Evolutionary conservation across 2,329 filamentous ascomycete genomes (phyloP).

Genomic region (Aquanectria penicillioides): DNA sequence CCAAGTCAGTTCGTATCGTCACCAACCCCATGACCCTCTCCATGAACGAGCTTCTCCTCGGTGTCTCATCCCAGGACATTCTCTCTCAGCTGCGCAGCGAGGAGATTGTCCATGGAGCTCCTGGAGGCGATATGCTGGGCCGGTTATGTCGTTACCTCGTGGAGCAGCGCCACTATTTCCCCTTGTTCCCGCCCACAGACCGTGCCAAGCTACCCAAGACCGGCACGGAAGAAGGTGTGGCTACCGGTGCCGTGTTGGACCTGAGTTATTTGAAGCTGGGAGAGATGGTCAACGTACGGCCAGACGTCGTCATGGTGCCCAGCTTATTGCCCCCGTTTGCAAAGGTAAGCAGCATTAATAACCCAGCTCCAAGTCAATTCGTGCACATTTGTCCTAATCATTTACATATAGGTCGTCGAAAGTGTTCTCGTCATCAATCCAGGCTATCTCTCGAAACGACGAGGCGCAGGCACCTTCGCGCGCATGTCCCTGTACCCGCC

Average conservation of each 20-base stretch:
- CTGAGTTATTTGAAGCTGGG: slow-evolving; percentile 86
- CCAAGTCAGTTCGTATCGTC: slow-evolving; percentile 79
- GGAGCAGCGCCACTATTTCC: slow-evolving; percentile 91
- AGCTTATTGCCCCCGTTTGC: slow-evolving; percentile 87
- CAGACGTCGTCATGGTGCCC: slow-evolving; percentile 85
- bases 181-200: slow-evolving; percentile 83
- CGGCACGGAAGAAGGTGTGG: slow-evolving; percentile 66
- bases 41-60: slow-evolving; percentile 87
- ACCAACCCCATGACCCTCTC: slow-evolving; percentile 92
- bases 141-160: slow-evolving; percentile 82
- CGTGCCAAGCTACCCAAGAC: slow-evolving; percentile 74
- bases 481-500: slow-evolving; percentile 79
- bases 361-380: neutral
- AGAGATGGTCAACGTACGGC: slow-evolving; percentile 87
- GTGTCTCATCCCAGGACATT: slow-evolving; percentile 84
- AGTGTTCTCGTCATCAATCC: slow-evolving; percentile 92
- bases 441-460: slow-evolving; percentile 84
- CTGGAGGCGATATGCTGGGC: slow-evolving; percentile 67
- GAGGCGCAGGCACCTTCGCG: slow-evolving; percentile 86
- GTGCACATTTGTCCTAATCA: neutral
- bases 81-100: slow-evolving; percentile 84
- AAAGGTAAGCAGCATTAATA: slow-evolving; percentile 68
- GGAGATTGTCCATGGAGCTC: slow-evolving; percentile 59
- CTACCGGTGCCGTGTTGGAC: slow-evolving; percentile 83
- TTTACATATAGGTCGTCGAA: slow-evolving; percentile 87